These are phyloP conservation scores for Wallacemonas sp. DNA, from an alignment of 208 protist genomes.

Conservation along the genomic window DNA sequence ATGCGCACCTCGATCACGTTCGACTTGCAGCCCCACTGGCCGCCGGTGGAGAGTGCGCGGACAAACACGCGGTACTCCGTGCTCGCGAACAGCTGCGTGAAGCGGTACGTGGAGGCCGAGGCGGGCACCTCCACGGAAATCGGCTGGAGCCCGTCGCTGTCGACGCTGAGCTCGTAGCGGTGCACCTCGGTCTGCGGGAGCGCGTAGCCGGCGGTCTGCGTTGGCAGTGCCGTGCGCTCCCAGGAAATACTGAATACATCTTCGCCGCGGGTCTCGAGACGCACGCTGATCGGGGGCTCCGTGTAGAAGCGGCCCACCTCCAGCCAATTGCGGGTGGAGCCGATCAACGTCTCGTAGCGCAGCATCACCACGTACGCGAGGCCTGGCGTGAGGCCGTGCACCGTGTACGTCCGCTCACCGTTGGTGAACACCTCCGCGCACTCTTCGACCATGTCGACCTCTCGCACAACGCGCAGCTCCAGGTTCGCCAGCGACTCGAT, in stretches of 20 bases:
- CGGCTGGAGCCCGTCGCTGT: constrained; percentile 33
- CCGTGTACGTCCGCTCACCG: constrained; percentile 63
- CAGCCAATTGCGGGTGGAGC: constrained; percentile 72
- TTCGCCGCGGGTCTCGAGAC: constrained; percentile 68
- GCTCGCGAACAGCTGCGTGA: constrained; percentile 64
- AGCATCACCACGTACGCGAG: constrained; percentile 83
- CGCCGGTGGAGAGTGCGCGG: constrained; percentile 62
- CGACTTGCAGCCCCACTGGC: constrained; percentile 73
- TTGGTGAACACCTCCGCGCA: constrained; percentile 48
- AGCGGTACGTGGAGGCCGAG: constrained; percentile 34
- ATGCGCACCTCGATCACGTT: constrained; percentile 65
- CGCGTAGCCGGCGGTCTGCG: constrained; percentile 43
- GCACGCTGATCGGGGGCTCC: constrained; percentile 54
- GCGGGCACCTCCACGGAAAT: constrained; percentile 17
- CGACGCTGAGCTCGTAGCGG: constrained; percentile 55
- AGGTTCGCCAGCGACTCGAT: constrained; percentile 60
- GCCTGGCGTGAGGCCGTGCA: constrained; percentile 65
- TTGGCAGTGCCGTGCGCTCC: constrained; percentile 33
- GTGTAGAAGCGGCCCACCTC: constrained; percentile 85
- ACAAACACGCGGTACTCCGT: constrained; percentile 75
- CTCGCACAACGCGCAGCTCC: constrained; percentile 75
- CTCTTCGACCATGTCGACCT: constrained; percentile 70
- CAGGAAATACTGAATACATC: constrained; percentile 77
- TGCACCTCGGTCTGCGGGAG: constrained; percentile 37
- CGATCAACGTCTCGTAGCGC: constrained; percentile 82